Percentiles rank a stretch among this genome's conserved stretches.
Conservation (phyloP, 202 grass and related monocot species). For the Saccharum hybrid region DNA sequence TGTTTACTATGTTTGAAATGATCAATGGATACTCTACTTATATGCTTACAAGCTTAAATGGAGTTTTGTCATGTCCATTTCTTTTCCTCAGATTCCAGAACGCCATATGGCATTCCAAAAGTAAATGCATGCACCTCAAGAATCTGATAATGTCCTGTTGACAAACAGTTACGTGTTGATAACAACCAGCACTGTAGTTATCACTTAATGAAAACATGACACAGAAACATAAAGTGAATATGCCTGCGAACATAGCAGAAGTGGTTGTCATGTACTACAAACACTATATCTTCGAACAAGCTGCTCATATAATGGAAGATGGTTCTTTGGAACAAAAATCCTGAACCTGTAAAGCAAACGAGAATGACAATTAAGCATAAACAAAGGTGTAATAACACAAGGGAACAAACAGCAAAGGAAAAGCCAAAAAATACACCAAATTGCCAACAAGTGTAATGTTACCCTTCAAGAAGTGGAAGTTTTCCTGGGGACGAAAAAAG, state of each 20-base stretch:
- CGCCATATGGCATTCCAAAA: conserved; percentile 20
- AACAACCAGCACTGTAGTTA: conserved; percentile 13
- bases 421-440: neutral
- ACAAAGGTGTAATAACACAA: conserved; percentile 32
- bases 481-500: conserved; percentile 76
- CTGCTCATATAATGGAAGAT: conserved; percentile 76
- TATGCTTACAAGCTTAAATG: conserved; percentile 25
- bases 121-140: neutral
- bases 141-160: neutral
- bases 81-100: conserved; percentile 13
- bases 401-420: conserved; percentile 11
- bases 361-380: conserved; percentile 41
- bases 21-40: neutral
- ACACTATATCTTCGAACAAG: conserved; percentile 59
- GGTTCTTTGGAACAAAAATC: conserved; percentile 84
- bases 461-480: conserved; percentile 82
- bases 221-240: conserved; percentile 27
- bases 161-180: conserved; percentile 12
- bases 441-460: conserved; percentile 37
- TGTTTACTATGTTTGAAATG: conserved; percentile 10
- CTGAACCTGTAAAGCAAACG: conserved; percentile 71
- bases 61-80: conserved; percentile 4
- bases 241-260: conserved; percentile 40
- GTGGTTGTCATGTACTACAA: conserved; percentile 47
- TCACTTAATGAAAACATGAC: conserved; percentile 15